These are phyloP conservation scores for Trichosporon ovoides DNA, from an alignment of 1,284 basidiomycete species.

Conservation along the genomic window DNA sequence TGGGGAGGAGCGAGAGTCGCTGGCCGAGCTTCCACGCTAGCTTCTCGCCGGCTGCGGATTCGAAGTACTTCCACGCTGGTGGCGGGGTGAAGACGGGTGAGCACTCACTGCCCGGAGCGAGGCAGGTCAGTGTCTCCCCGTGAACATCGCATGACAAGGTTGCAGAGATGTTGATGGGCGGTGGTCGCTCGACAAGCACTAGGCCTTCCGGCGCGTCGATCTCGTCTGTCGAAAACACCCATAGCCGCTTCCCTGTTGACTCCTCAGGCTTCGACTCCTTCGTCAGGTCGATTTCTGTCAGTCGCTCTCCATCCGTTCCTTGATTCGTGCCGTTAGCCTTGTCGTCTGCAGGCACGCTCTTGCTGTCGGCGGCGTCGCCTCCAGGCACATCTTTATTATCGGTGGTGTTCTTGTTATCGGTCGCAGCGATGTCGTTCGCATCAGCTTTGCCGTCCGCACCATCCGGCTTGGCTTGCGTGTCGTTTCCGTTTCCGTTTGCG, in stretches of 20 bases:
- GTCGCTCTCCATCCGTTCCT: neutral
- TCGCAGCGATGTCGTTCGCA: no score
- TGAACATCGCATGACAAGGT: conserved; percentile 16
- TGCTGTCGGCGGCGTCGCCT: no score
- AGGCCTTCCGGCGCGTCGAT: neutral
- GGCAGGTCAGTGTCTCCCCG: conserved; percentile 11
- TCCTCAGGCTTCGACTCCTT: neutral
- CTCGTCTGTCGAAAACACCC: conserved; percentile 14
- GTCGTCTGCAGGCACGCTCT: no score
- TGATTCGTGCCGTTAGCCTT: no score
- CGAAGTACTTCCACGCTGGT: conserved; percentile 10
- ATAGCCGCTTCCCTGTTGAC: conserved; percentile 10
- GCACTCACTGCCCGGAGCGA: conserved; percentile 6
- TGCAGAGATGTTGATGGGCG: conserved; percentile 10
- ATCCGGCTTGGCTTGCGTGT: no score
- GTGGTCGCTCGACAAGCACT: conserved; percentile 5
- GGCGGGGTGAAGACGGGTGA: conserved; percentile 10
- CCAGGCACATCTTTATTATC: no score
- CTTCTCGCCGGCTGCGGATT: conserved; percentile 21
- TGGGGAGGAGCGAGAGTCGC: conserved; percentile 14
- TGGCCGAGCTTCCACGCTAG: conserved; percentile 20
- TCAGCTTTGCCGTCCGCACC: no score
- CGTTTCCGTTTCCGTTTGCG: no score
- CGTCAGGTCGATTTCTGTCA: conserved; percentile 6
- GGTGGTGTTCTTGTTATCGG: no score